Evolutionary conservation across 352 stramenopile species (phyloP), one percentile per base, ranked within the genome.

Genomic region (Globisporangium viniferum): DNA sequence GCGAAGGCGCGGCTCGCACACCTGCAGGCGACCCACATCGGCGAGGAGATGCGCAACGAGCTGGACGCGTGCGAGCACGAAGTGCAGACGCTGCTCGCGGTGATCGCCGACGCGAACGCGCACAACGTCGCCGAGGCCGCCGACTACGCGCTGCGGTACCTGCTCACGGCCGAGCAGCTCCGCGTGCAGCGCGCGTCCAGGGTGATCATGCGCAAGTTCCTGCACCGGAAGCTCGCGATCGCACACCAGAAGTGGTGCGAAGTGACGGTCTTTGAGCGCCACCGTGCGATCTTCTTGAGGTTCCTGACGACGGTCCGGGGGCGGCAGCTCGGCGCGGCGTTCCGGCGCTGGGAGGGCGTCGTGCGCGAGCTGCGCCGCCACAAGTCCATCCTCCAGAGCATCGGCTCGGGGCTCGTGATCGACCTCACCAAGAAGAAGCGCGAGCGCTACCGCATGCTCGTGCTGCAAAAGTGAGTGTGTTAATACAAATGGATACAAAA

Each of bases 31-130:
- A 81, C 75, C n/a, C 71, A 84, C 49, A 83, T 91, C 24, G 77
- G 80, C 55, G 80, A 93, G 68, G 78, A 86, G 66, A 88, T 86
- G 66, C 85, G 81, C 46, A 93, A 93, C 66, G 82, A 84, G 8
- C 61, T 93, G 62, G 85, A 91, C 53, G 76, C 76, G 9, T 76
- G 70, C 35, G 75, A 80, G 22, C 72, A 86, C 31, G 68, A 80
- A 15, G 72, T 86, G 5, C 27, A 62, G n/a, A 86, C 75, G 27
- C 57, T 93, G n/a, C 59, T 66, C 12, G 54, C 20, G 0, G 67
- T 84, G 10, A 73, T 85, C 27, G 57, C 67, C 2, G 79, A 87
- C 4, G 78, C 83, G 57, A 59, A 69, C 33, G 72, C 72, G 33
- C 72, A 84, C 57, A 74, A 93, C 54, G 77, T 93, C 20, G 80